phyloP scores from a whole-genome alignment of 768 basidiomycete species.

The Coprinopsis marcescibilis region DNA sequence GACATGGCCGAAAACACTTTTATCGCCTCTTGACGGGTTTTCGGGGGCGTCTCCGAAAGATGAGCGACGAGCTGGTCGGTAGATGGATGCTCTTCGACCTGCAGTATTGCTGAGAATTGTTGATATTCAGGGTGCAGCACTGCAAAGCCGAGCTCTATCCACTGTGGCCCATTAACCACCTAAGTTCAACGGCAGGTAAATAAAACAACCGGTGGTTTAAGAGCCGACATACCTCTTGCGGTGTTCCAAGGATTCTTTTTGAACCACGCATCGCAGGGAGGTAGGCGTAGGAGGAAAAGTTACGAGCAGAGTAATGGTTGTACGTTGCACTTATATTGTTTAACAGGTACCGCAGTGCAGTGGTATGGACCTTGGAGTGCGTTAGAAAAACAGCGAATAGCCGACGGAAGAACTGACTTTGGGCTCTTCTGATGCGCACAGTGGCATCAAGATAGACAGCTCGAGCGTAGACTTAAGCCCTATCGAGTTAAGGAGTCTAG shows the following conservation, averaged over 20 bases:
- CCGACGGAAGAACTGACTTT: slow-evolving; percentile 20
- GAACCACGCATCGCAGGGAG: slow-evolving; percentile 65
- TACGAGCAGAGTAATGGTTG: slow-evolving; percentile 45
- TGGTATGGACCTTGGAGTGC: slow-evolving; percentile 32
- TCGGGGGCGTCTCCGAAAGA: slow-evolving; percentile 52
- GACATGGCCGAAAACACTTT: slow-evolving; percentile 68
- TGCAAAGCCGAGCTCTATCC: slow-evolving; percentile 69
- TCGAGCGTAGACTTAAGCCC: slow-evolving; percentile 68
- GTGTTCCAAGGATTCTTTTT: slow-evolving; percentile 51
- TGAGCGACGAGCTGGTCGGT: slow-evolving; percentile 55
- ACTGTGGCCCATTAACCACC: slow-evolving; percentile 67
- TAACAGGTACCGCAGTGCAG: slow-evolving; percentile 77
- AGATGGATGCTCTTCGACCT: slow-evolving; percentile 66
- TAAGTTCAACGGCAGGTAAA: slow-evolving; percentile 20
- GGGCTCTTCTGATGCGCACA: slow-evolving; percentile 57
- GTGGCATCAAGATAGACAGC: slow-evolving; percentile 54
- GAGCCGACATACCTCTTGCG: slow-evolving; percentile 49
- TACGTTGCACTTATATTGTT: slow-evolving; percentile 66
- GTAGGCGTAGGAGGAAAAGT: slow-evolving; percentile 60
- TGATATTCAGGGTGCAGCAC: slow-evolving; percentile 51
- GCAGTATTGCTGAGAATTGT: slow-evolving; percentile 56
- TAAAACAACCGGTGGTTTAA: background rate
- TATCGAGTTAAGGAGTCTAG: slow-evolving; percentile 71
- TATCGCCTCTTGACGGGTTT: slow-evolving; percentile 47
- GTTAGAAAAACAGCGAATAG: background rate